These are phyloP conservation scores for Pyrus communis DNA, from an alignment of 306 rosid genomes.

Conservation along the genomic window DNA sequence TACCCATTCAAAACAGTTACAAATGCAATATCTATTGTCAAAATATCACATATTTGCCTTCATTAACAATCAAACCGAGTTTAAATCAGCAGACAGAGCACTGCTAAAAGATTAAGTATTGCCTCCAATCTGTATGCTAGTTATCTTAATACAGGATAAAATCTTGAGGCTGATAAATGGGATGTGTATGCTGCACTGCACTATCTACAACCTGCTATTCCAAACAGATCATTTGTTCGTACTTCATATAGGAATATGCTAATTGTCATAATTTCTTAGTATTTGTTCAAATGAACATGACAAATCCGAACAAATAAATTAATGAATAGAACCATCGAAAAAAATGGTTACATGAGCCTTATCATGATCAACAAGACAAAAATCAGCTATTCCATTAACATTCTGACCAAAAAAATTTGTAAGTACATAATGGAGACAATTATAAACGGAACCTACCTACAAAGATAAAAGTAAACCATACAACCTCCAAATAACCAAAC, in stretches of 20 bases:
- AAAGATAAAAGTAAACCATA: background rate
- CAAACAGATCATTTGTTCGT: background rate
- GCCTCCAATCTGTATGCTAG: too few relatives aligned
- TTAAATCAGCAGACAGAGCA: background rate
- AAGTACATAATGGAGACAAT: background rate
- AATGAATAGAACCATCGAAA: background rate
- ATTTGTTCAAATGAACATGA: background rate
- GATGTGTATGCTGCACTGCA: conserved; percentile 13
- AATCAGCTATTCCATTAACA: background rate
- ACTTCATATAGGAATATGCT: background rate
- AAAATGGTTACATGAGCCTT: background rate
- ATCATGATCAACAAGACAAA: background rate
- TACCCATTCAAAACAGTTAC: background rate
- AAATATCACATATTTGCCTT: background rate
- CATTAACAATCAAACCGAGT: background rate
- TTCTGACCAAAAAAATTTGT: background rate
- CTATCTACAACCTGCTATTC: conserved; percentile 38
- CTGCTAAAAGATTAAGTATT: background rate
- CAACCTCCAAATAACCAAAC: conserved; percentile 3
- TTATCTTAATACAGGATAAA: conserved; percentile 12
- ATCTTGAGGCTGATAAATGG: background rate
- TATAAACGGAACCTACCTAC: background rate
- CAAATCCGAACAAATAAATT: background rate
- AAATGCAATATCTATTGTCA: background rate
- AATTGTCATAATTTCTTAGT: background rate